Evolutionary conservation across 345 rosid genomes (phyloP).

Genomic region (Draba incana): DNA sequence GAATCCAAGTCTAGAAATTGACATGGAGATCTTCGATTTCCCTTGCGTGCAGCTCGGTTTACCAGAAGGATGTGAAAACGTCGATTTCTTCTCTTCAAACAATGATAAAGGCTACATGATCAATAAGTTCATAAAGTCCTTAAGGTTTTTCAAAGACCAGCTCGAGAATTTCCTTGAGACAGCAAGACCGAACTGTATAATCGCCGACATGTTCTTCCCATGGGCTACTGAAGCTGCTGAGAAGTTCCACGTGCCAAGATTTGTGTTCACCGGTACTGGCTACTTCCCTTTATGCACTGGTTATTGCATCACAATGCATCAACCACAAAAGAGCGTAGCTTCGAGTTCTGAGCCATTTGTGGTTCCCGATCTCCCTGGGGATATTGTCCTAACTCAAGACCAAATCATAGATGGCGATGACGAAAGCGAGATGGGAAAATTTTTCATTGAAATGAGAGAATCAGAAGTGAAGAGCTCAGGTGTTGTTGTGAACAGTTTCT

Average conservation of each 20-base stretch:
- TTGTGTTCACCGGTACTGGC: conserved; percentile 57
- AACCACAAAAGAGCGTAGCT: conserved; percentile 44
- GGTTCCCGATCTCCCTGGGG: conserved; percentile 45
- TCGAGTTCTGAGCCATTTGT: conserved; percentile 48
- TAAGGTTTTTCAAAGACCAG: conserved; percentile 34
- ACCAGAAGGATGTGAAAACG: conserved; percentile 47
- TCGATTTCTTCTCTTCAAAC: conserved; percentile 19
- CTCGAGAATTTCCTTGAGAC: conserved; percentile 32
- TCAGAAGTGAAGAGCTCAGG: conserved; percentile 59
- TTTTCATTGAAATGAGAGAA: conserved; percentile 31
- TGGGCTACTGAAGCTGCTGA: conserved; percentile 57
- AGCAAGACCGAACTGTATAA: conserved; percentile 39
- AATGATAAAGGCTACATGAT: background rate
- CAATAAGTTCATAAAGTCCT: conserved; percentile 10
- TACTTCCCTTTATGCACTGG: conserved; percentile 42
- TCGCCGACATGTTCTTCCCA: conserved; percentile 62
- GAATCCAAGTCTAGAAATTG: conserved; percentile 27
- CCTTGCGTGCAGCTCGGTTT: conserved; percentile 44
- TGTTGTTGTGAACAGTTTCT: conserved; percentile 67
- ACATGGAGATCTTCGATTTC: conserved; percentile 36
- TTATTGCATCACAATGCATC: conserved; percentile 34
- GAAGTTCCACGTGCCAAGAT: conserved; percentile 52
- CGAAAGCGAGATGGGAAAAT: conserved; percentile 25
- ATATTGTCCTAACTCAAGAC: conserved; percentile 46
- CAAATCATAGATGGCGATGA: conserved; percentile 2